Evolutionary conservation across 2,329 filamentous ascomycete genomes (phyloP).

Genomic region (Paraconiothyrium brasiliense): DNA sequence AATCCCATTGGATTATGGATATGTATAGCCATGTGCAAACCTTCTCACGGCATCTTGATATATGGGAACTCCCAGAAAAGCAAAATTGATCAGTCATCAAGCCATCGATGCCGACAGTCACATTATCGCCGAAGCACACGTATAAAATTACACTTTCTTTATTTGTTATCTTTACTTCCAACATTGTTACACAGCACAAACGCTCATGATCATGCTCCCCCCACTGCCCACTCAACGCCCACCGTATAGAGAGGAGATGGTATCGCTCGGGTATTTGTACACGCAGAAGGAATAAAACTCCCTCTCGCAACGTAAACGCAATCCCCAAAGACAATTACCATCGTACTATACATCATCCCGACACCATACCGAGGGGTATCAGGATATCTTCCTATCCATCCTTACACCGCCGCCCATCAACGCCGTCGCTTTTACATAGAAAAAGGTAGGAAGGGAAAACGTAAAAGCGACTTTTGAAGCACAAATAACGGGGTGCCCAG

Average conservation of each 20-base stretch:
- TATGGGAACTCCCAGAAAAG: too few species aligned
- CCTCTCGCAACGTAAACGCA: slow-evolving; percentile 1
- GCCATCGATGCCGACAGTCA: too few species aligned
- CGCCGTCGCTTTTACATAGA: slow-evolving; percentile 34
- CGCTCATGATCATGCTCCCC: not conserved
- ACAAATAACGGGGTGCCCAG: slow-evolving; percentile 28
- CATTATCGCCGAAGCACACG: not conserved
- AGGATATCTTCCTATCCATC: slow-evolving; percentile 12
- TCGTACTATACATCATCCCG: not conserved
- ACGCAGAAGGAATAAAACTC: not conserved
- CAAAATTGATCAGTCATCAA: too few species aligned
- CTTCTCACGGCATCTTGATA: not conserved
- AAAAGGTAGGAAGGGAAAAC: slow-evolving; percentile 14
- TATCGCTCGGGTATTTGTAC: slow-evolving; percentile 2
- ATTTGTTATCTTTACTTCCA: not conserved
- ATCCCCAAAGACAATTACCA: not conserved
- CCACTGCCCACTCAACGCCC: not conserved
- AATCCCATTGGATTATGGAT: not conserved
- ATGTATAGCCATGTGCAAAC: not conserved
- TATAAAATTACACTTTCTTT: not conserved
- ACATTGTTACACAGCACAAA: not conserved
- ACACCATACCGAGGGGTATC: not conserved
- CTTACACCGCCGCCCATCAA: slow-evolving; percentile 18
- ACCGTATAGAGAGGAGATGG: slow-evolving; percentile 3
- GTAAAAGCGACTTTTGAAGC: slow-evolving; percentile 30